These are phyloP conservation scores for Bjerkandera adusta DNA, from an alignment of 1,284 basidiomycete genomes.

Conservation along the genomic window DNA sequence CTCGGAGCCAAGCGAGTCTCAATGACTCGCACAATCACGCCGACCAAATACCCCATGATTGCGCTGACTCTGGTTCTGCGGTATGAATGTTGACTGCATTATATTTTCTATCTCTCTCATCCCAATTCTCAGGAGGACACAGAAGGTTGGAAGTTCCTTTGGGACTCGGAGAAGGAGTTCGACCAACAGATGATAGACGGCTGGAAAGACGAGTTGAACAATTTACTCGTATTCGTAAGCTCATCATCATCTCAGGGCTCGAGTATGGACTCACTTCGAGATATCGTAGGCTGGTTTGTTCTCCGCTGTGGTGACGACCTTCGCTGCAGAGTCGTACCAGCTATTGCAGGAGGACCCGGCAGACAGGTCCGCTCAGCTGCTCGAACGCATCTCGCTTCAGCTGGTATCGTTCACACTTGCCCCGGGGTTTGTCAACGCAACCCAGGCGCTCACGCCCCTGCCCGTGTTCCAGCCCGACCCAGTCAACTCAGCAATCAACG, in stretches of 20 bases:
- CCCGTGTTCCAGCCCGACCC: not conserved
- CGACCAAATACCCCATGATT: no score
- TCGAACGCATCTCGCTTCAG: constrained; percentile 12
- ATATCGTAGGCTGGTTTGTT: constrained; percentile 11
- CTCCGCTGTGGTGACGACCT: constrained; percentile 13
- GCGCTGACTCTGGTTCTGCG: no score
- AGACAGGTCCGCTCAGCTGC: not conserved
- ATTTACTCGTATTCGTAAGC: constrained; percentile 14
- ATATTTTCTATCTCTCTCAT: no score
- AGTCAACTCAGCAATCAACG: constrained; percentile 1
- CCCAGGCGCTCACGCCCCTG: not conserved
- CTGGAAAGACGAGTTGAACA: constrained; percentile 13
- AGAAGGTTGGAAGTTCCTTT: constrained; percentile 8
- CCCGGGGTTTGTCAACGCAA: constrained; percentile 9
- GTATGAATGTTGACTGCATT: no score
- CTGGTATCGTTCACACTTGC: constrained; percentile 2
- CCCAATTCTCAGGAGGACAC: no score
- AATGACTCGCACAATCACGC: no score
- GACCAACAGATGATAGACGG: constrained; percentile 9
- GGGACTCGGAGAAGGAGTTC: not conserved
- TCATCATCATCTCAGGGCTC: not conserved
- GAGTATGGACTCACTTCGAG: not conserved
- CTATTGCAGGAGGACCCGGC: constrained; percentile 8
- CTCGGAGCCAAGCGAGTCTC: no score
- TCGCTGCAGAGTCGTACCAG: constrained; percentile 7